phyloP scores from a whole-genome alignment of 2,329 filamentous ascomycete genomes.

The Endocalyx cinctus region DNA sequence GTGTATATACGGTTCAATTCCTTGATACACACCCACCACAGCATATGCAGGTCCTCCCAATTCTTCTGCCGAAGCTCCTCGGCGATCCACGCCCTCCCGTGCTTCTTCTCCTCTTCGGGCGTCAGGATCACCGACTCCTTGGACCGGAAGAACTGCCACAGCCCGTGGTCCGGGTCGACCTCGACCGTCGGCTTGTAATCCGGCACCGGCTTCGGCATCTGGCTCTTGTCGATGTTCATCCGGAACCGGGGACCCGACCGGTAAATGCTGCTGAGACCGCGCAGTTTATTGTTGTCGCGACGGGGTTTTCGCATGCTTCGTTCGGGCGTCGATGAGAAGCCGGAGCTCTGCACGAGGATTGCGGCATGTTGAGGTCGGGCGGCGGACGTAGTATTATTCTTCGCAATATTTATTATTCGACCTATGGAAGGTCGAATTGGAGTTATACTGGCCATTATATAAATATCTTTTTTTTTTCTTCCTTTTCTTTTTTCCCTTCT shows the following conservation, averaged over 20 bases:
- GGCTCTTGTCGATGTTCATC: constrained; percentile 67
- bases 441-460: not conserved
- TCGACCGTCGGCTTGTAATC: constrained; percentile 54
- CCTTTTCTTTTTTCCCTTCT: too few relatives aligned
- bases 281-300: constrained; percentile 72
- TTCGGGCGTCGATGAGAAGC: constrained; percentile 28
- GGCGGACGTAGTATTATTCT: not conserved
- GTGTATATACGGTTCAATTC: constrained; percentile 90
- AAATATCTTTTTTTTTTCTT: too few relatives aligned
- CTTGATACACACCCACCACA: constrained; percentile 94
- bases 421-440: not conserved
- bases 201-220: constrained; percentile 71
- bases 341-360: constrained; percentile 15
- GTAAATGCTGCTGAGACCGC: constrained; percentile 78
- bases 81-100: constrained; percentile 79
- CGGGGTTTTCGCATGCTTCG: constrained; percentile 27
- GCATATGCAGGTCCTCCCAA: constrained; percentile 85
- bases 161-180: constrained; percentile 71
- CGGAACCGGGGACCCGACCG: constrained; percentile 70
- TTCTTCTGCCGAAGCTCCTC: constrained; percentile 84
- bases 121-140: constrained; percentile 64
- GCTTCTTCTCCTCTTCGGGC: constrained; percentile 64
- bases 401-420: not conserved
- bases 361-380: not conserved
- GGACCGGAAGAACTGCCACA: constrained; percentile 86